A percentile compares a stretch with the other conserved stretches of the same genome.
phyloP scores from a whole-genome alignment of 148 eudicot species.

The Euryodendron excelsum region DNA sequence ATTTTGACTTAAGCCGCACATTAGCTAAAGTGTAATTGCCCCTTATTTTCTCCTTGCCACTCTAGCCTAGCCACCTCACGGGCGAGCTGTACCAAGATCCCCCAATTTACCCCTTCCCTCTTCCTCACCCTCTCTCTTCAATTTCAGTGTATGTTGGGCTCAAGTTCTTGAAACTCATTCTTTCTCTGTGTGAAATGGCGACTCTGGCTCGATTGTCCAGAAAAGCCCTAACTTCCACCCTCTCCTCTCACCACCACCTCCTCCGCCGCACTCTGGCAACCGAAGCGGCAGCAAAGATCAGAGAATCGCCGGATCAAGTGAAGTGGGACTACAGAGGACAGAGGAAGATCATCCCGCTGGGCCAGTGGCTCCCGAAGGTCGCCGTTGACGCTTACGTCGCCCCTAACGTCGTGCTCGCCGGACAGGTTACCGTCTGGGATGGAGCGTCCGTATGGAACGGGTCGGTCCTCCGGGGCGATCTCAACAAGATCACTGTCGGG shows the following conservation, averaged over 20 bases:
- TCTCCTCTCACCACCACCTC: constrained; percentile 25
- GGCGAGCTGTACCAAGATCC: too few species aligned
- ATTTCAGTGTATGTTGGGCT: too few species aligned
- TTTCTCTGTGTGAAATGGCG: constrained; percentile 40
- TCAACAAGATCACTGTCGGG: constrained; percentile 76
- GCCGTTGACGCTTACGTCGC: constrained; percentile 97
- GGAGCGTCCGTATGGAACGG: constrained; percentile 94
- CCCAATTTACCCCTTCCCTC: too few species aligned
- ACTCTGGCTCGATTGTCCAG: constrained; percentile 45
- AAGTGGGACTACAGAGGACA: constrained; percentile 96
- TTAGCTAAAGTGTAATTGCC: too few species aligned
- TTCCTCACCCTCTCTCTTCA: too few species aligned
- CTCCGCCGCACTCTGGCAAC: constrained; percentile 26
- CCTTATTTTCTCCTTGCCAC: too few species aligned
- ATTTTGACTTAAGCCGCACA: too few species aligned
- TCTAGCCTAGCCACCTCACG: too few species aligned
- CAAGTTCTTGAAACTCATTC: too few species aligned
- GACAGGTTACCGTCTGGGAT: constrained; percentile 78
- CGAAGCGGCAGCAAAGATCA: constrained; percentile 14
- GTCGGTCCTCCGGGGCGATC: constrained; percentile 79
- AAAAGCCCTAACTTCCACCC: constrained; percentile 42
- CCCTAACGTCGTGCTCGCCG: constrained; percentile 88
- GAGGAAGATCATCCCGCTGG: constrained; percentile 63
- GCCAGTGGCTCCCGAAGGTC: constrained; percentile 90
- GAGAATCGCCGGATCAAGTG: too few species aligned